Base-by-base conservation (phyloP, 2,329 filamentous ascomycete genomes). In the Colletotrichum sp. region DNA sequence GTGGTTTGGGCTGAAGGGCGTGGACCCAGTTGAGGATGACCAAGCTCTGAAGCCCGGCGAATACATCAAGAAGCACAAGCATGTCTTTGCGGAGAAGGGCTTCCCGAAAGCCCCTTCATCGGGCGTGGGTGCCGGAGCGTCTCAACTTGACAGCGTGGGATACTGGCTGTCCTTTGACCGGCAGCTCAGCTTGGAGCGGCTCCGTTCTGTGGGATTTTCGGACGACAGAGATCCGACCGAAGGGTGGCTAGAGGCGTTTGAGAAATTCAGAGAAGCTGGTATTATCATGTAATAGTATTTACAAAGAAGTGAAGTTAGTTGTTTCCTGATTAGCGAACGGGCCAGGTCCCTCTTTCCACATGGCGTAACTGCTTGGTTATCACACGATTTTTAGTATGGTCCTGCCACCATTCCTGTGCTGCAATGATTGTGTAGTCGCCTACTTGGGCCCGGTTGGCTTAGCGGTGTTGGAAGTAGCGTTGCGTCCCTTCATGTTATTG, bases 91-190 rank as follows among this genome's bases (percentile, higher is more conserved):
- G 3, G 73, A 80, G 8, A 66, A 72, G 12, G 83, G 79, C 0
- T 73, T 69, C 7, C 34, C 65, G 1, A 83, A 78, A 61, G 84
- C 81, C 4, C 28, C 78, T 5, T 75, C 58, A 4, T 78, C 79
- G 4, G 85, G 85, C 0, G 85, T 87, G 6, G 83, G 84, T 0
- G 80, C 78, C 8, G 86, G 86, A 0, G 79, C 80, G 26, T 76
- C 80, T 70, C 82, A 88, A 78, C 76, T 88, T 58, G 83, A 89
- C 78, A 82, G 84, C 74, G 81, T 88, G n/a, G 84, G 87, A 30
- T 84, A 83, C 80, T 85, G 87, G 86, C 80, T 89, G 66, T 85
- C 83, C 8, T 89, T 89, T 76, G 87, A 89, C 75, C 82, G 87
- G 28, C 85, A 88, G 66, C 79, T 89, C 77, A 87, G 85, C 70